Percentiles rank a stretch among this genome's conserved stretches.
Evolutionary conservation across 768 basidiomycete species (phyloP).

Genomic region (Russula sp.): DNA sequence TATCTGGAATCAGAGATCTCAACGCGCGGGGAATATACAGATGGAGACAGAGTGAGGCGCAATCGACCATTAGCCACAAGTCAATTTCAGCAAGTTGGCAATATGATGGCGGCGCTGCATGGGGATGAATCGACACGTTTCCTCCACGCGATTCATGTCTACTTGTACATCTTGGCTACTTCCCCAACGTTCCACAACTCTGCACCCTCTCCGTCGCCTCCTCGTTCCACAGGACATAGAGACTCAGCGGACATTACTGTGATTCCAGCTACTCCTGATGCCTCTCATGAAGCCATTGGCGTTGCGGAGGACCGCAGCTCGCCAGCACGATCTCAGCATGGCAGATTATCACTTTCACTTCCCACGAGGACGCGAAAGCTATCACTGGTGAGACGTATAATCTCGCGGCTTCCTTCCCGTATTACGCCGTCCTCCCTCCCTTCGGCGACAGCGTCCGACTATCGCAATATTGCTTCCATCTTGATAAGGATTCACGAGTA

Average conservation of each 20-base stretch:
- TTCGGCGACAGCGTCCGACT: conserved; percentile 66
- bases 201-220: conserved; percentile 38
- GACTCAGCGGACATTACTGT: conserved; percentile 15
- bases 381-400: conserved; percentile 47
- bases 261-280: conserved; percentile 24
- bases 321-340: conserved; percentile 32
- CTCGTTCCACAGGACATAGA: conserved; percentile 27
- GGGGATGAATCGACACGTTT: conserved; percentile 65
- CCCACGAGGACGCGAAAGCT: conserved; percentile 52
- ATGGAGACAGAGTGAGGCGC: conserved; percentile 43
- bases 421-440: conserved; percentile 37
- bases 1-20: conserved; percentile 76
- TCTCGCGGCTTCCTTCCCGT: conserved; percentile 43
- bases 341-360: conserved; percentile 43
- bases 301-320: conserved; percentile 31
- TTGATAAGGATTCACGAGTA: conserved; percentile 62
- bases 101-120: conserved; percentile 44
- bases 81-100: conserved; percentile 41
- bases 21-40: conserved; percentile 47
- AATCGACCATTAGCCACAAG: conserved; percentile 43
- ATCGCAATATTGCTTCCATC: conserved; percentile 61
- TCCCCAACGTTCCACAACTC: conserved; percentile 48
- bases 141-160: conserved; percentile 74
- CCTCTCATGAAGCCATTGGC: conserved; percentile 31
- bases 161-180: conserved; percentile 72